Conservation (phyloP, 306 rosid species). For the Casuarina cunninghamiana region DNA sequence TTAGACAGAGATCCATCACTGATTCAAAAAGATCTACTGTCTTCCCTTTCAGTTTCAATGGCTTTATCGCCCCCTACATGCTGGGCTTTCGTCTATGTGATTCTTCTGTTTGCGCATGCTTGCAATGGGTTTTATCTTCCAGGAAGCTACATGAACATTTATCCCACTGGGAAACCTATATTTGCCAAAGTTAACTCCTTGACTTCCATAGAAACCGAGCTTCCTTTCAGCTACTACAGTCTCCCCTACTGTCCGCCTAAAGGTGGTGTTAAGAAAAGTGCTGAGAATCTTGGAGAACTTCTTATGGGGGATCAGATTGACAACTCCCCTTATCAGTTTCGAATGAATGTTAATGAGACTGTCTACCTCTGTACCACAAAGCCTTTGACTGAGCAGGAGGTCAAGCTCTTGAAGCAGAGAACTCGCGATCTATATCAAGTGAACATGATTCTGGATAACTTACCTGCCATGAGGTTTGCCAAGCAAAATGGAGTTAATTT, state of each 20-base stretch:
- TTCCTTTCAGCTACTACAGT: constrained; percentile 86
- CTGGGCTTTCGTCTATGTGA: constrained; percentile 36
- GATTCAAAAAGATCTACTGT: constrained; percentile 20
- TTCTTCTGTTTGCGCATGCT: constrained; percentile 37
- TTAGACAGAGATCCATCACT: constrained; percentile 23
- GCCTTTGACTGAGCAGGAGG: constrained; percentile 64
- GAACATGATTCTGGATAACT: constrained; percentile 90
- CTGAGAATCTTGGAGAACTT: constrained; percentile 92
- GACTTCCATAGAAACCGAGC: constrained; percentile 96
- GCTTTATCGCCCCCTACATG: constrained; percentile 33
- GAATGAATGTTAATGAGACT: constrained; percentile 71
- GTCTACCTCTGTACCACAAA: constrained; percentile 68
- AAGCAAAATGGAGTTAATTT: constrained; percentile 71
- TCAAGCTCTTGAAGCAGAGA: constrained; percentile 80
- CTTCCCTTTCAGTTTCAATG: constrained; percentile 40
- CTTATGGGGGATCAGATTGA: constrained; percentile 95
- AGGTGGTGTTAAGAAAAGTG: constrained; percentile 73
- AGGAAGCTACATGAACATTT: constrained; percentile 90
- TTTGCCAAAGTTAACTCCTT: constrained; percentile 83
- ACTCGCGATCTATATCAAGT: constrained; percentile 94
- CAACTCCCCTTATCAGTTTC: constrained; percentile 74
- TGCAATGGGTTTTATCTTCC: constrained; percentile 81
- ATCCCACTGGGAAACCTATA: constrained; percentile 53
- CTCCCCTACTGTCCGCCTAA: constrained; percentile 76
- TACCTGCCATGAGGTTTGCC: constrained; percentile 87